These are phyloP conservation scores for Lentinula raphanica DNA, from an alignment of 768 basidiomycete genomes.

Conservation along the genomic window DNA sequence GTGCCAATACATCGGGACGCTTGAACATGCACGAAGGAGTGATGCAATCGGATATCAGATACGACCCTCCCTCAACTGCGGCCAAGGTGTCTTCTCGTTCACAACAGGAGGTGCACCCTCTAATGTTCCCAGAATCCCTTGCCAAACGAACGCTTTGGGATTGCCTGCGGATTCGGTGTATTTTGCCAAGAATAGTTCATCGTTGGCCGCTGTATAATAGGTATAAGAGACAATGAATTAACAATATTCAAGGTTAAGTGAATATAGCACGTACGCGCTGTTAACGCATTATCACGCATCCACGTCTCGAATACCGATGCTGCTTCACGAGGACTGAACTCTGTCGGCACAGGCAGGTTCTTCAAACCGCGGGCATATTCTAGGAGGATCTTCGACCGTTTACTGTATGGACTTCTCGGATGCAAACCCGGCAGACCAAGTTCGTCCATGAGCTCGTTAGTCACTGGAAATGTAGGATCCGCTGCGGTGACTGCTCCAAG, in stretches of 20 bases:
- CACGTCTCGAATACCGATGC: constrained; percentile 72
- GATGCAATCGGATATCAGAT: not conserved
- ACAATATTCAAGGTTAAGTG: not conserved
- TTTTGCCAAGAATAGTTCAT: constrained; percentile 75
- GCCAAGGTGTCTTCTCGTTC: not conserved
- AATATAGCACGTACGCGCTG: constrained; percentile 35
- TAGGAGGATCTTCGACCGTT: constrained; percentile 42
- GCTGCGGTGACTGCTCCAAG: constrained; percentile 65
- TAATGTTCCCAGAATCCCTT: constrained; percentile 38
- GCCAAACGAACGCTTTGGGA: constrained; percentile 72
- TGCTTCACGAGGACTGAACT: constrained; percentile 63
- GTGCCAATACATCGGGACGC: too few relatives aligned
- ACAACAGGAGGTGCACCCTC: not conserved
- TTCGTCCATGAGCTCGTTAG: constrained; percentile 61
- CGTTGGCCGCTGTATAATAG: constrained; percentile 26
- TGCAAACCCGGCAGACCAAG: constrained; percentile 28
- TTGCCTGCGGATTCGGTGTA: constrained; percentile 78
- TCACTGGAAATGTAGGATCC: constrained; percentile 51
- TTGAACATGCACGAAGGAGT: too few relatives aligned
- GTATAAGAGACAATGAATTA: not conserved
- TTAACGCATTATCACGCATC: constrained; percentile 55
- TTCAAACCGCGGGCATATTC: constrained; percentile 53
- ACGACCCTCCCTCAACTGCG: constrained; percentile 4
- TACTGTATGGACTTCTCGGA: constrained; percentile 49
- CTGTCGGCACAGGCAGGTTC: constrained; percentile 47